These are phyloP conservation scores for Solanum chacoense DNA, from an alignment of 305 asterid genomes.

Conservation along the genomic window DNA sequence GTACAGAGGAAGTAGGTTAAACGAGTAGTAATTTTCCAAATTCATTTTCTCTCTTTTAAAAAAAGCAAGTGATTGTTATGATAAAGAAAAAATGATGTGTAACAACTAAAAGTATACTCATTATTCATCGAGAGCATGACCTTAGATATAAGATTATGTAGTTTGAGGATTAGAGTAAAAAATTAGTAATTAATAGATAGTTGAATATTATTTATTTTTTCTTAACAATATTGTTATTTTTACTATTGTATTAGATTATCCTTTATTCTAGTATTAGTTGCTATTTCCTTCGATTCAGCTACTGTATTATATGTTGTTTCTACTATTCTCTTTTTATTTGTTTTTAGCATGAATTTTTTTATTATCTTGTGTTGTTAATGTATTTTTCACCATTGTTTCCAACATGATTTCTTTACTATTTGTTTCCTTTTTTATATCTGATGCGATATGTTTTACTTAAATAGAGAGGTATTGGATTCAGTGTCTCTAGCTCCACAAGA, in stretches of 20 bases:
- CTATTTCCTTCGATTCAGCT: neutral
- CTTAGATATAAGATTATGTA: no score
- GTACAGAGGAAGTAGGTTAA: neutral
- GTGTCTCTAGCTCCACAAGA: neutral
- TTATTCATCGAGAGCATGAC: no score
- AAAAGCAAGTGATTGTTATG: neutral
- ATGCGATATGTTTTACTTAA: neutral
- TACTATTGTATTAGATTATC: neutral
- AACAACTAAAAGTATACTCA: no score
- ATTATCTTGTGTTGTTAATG: neutral
- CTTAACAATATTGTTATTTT: neutral
- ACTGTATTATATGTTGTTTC: neutral
- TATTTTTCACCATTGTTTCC: no score
- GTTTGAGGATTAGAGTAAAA: neutral
- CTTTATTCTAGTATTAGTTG: neutral
- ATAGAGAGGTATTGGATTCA: no score
- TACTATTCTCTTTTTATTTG: neutral
- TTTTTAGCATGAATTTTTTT: neutral
- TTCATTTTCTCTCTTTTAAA: neutral
- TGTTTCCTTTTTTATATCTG: no score
- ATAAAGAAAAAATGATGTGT: rapidly evolving
- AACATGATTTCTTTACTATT: neutral
- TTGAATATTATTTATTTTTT: no score
- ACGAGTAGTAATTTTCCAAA: neutral
- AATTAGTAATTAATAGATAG: no score